Percentiles rank a stretch among this genome's conserved stretches.
phyloP scores from a whole-genome alignment of 2,329 filamentous ascomycete genomes.

The Sporothrix mexicana region DNA sequence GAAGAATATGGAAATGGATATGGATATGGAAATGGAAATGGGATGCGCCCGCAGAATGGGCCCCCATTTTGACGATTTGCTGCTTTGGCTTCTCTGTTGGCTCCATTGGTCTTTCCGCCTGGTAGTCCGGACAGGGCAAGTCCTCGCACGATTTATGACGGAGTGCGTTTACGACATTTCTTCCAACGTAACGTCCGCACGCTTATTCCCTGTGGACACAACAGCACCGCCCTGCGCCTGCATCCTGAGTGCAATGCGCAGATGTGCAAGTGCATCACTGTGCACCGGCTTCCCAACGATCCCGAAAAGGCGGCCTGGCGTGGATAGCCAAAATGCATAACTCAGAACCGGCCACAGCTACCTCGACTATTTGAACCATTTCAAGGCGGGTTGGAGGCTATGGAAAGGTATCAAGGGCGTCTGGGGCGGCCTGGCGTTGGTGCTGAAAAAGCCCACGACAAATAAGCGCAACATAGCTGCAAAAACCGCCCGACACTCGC shows the following conservation, averaged over 20 bases:
- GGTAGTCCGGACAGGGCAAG: conserved; percentile 21
- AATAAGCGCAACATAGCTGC: background rate
- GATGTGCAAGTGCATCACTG: background rate
- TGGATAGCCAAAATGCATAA: background rate
- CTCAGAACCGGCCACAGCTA: too few species aligned
- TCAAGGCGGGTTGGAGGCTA: too few species aligned
- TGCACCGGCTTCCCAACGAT: conserved; percentile 15
- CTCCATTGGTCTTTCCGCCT: background rate
- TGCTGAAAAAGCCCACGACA: conserved; percentile 2
- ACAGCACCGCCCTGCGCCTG: background rate
- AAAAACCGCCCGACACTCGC: background rate
- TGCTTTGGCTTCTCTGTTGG: background rate
- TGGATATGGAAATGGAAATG: background rate
- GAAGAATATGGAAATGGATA: background rate
- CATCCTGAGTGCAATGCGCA: background rate
- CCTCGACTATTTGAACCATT: too few species aligned
- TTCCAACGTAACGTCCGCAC: conserved; percentile 1
- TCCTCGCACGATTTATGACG: conserved; percentile 21
- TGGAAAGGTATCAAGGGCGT: background rate
- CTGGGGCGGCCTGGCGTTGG: background rate
- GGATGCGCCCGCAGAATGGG: conserved; percentile 23
- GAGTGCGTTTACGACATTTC: conserved; percentile 17
- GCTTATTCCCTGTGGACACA: conserved; percentile 9
- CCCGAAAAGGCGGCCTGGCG: conserved; percentile 8
- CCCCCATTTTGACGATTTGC: background rate